Evolutionary conservation across 2,329 filamentous ascomycete genomes (phyloP), one percentile per base, ranked within the genome.

Genomic region (Fusarium chaquense): DNA sequence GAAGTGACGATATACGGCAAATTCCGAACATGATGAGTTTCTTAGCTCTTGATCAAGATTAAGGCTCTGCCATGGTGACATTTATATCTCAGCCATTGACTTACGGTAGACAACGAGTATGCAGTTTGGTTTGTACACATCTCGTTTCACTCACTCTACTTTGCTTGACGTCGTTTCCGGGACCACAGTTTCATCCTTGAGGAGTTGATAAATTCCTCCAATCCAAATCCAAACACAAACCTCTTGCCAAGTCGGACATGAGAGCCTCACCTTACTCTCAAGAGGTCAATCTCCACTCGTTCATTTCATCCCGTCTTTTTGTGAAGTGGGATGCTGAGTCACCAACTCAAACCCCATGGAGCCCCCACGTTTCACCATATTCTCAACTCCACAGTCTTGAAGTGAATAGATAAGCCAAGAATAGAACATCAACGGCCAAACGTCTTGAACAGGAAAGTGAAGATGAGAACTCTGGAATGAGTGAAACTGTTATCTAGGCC

Each of bases 361-460:
- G 33, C 22, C 47, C 47, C 47, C 47, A 51, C 24, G 33, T 38
- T 51, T 51, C 33, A 45, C 43, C 43, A 51, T 38, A 12, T 35
- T 35, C 10, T 35, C 22, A 16, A 51, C 47, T 51, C 47, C 33
- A 49, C 18, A 16, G 24, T 15, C 16, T 10, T 51, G 47, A 22
- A 36, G 47, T 7, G 36, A 12, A 16, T 45, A 51, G 22, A 16
- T 45, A 9, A 11, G 5, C 33, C 47, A 22, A 28, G 18, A 36
- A 26, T 20, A 28, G 9, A 36, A 26, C 16, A 36, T 6, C 12
- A 38, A 20, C 47, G 33, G 47, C 33, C 47, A 38, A 38, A 28
- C 5, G 47, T 38, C 47, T 38, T 38, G 6, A 36, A 51, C 18
- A 38, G 47, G 47, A 36, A 28, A 51, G 33, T 12, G 15, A 44